phyloP scores from a whole-genome alignment of 192 early-diverging fungal species.

The Powellomyces hirtus region DNA sequence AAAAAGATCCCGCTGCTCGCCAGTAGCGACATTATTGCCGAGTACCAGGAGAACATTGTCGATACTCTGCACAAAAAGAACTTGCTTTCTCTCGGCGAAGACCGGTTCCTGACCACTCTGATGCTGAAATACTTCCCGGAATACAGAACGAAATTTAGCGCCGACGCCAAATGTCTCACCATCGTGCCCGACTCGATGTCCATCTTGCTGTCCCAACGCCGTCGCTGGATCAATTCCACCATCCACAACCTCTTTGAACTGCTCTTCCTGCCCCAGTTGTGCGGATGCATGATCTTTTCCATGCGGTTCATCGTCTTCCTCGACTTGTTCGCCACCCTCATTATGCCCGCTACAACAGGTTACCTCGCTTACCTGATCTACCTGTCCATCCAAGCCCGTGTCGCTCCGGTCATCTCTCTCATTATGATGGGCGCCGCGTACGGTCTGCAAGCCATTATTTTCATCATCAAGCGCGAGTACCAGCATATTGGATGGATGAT shows the following conservation, averaged over 20 bases:
- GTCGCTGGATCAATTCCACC: conserved; percentile 98
- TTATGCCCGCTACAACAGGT: conserved; percentile 86
- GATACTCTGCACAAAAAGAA: conserved; percentile 99
- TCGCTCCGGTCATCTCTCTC: conserved; percentile 73
- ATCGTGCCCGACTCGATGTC: conserved; percentile 88
- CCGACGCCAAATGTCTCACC: conserved; percentile 89
- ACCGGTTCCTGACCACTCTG: conserved; percentile 81
- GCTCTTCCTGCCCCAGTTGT: conserved; percentile 88
- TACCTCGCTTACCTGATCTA: conserved; percentile 59
- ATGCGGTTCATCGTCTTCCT: conserved; percentile 96
- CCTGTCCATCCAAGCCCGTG: conserved; percentile 25
- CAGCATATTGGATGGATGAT: conserved; percentile 91
- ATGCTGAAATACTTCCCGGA: conserved; percentile 92
- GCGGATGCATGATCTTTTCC: conserved; percentile 96
- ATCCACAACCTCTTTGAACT: conserved; percentile 97
- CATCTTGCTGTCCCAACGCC: conserved; percentile 89
- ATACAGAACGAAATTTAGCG: conserved; percentile 90
- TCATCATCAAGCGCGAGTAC: conserved; percentile 79
- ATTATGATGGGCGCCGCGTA: conserved; percentile 85
- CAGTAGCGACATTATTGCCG: conserved; percentile 79
- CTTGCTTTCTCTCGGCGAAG: conserved; percentile 91
- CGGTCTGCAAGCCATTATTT: conserved; percentile 85
- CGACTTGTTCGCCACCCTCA: conserved; percentile 88
- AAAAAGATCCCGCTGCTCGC: conserved; percentile 84
- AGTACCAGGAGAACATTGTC: conserved; percentile 87